phyloP scores from a whole-genome alignment of 2,329 filamentous ascomycete species.

The Fusarium equiseti region DNA sequence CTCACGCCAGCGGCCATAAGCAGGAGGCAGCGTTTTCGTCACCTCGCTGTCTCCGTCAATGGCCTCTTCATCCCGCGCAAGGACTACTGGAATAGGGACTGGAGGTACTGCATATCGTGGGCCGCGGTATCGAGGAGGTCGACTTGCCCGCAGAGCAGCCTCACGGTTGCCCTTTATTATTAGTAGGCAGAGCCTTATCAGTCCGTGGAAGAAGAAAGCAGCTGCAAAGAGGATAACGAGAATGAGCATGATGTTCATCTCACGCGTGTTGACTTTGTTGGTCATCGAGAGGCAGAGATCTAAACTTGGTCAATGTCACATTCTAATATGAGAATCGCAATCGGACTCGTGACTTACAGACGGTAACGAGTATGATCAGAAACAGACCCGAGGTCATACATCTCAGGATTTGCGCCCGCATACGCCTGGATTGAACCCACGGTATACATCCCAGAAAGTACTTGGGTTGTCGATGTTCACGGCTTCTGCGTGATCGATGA shows the following conservation, averaged over 20 bases:
- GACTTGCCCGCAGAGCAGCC: slow-evolving; percentile 34
- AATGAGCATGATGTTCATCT: slow-evolving; percentile 84
- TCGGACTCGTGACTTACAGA: slow-evolving; percentile 68
- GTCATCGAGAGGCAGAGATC: slow-evolving; percentile 80
- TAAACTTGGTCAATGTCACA: slow-evolving; percentile 51
- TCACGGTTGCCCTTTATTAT: slow-evolving; percentile 62
- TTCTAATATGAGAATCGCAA: not conserved
- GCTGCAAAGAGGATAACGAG: slow-evolving; percentile 79
- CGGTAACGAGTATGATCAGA: slow-evolving; percentile 67
- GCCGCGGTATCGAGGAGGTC: slow-evolving; percentile 62
- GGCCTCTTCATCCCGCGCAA: slow-evolving; percentile 80
- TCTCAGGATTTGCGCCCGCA: slow-evolving; percentile 68
- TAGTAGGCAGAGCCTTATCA: slow-evolving; percentile 79
- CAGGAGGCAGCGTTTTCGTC: slow-evolving; percentile 76
- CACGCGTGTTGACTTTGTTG: slow-evolving; percentile 70
- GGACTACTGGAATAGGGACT: slow-evolving; percentile 80
- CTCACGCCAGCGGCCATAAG: slow-evolving; percentile 86
- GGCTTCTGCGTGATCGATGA: slow-evolving; percentile 28
- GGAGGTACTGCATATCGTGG: slow-evolving; percentile 77
- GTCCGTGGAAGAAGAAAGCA: slow-evolving; percentile 83
- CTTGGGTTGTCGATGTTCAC: slow-evolving; percentile 47
- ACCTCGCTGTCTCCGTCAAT: slow-evolving; percentile 67
- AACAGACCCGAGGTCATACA: slow-evolving; percentile 76
- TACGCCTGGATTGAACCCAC: slow-evolving; percentile 64
- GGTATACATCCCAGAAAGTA: slow-evolving; percentile 68